Percentiles rank a stretch among this genome's conserved stretches.
Evolutionary conservation across 2,329 filamentous ascomycete species (phyloP).

Genomic region (Claviceps sorghi): DNA sequence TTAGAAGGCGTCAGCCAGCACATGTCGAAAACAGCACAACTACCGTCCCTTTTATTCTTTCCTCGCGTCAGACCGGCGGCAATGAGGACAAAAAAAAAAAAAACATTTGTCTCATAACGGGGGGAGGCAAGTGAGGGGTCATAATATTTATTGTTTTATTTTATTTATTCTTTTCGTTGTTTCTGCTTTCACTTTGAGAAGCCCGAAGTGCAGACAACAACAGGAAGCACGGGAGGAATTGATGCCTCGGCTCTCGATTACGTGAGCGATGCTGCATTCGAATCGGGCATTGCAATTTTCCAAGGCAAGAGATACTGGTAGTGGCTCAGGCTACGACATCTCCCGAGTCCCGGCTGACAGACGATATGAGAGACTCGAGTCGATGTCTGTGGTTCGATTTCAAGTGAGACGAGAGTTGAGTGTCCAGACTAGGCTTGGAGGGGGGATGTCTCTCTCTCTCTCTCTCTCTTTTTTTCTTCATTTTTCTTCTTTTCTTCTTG

Average conservation of each 20-base stretch:
- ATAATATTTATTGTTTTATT: too few relatives aligned
- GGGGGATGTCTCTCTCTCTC: background rate
- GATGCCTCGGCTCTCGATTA: background rate
- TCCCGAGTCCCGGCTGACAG: background rate
- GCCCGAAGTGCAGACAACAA: too few relatives aligned
- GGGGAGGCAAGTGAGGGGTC: too few relatives aligned
- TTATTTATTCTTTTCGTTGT: too few relatives aligned
- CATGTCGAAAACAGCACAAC: background rate
- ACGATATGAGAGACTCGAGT: background rate
- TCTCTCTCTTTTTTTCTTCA: background rate
- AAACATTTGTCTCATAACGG: too few relatives aligned
- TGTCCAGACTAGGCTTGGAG: too few relatives aligned
- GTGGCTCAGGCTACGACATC: background rate
- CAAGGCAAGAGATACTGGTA: background rate
- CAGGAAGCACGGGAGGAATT: background rate
- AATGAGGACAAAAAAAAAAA: too few relatives aligned
- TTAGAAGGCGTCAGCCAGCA: background rate
- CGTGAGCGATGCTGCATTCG: background rate
- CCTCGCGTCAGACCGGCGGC: background rate
- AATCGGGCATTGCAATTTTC: background rate
- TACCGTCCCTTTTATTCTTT: background rate
- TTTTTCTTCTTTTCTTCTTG: background rate
- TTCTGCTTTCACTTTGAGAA: background rate
- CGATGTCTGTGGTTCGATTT: too few relatives aligned
- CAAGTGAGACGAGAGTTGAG: too few relatives aligned